phyloP scores from a whole-genome alignment of 2,329 filamentous ascomycete genomes.

The Stagonosporopsis rhizophila region DNA sequence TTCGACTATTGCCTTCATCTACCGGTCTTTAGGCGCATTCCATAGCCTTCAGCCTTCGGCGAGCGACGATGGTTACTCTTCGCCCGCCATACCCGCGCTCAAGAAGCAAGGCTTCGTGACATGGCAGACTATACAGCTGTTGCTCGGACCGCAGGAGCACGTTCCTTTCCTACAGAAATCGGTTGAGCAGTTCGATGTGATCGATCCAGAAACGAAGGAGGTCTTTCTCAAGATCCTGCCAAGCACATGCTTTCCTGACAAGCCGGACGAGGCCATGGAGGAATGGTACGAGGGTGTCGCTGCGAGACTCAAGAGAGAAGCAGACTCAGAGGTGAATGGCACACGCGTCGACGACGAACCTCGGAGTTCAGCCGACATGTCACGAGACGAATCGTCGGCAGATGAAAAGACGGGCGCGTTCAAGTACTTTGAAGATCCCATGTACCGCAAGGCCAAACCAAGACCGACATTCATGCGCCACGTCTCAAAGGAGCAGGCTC shows the following conservation, averaged over 20 bases:
- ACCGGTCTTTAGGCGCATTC: slow-evolving; percentile 87
- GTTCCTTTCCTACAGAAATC: slow-evolving; percentile 82
- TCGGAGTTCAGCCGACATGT: slow-evolving; percentile 42
- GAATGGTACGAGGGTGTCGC: slow-evolving; percentile 84
- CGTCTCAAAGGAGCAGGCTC: slow-evolving; percentile 42
- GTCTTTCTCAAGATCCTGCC: slow-evolving; percentile 68
- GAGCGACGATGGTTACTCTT: slow-evolving; percentile 70
- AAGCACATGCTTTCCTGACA: slow-evolving; percentile 72
- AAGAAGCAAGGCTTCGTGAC: slow-evolving; percentile 85
- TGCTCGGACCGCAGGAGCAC: slow-evolving; percentile 88
- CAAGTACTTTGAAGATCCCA: slow-evolving; percentile 58
- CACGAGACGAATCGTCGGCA: slow-evolving; percentile 47
- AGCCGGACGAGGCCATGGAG: slow-evolving; percentile 80
- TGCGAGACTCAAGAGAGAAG: slow-evolving; percentile 71
- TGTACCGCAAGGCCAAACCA: slow-evolving; percentile 55
- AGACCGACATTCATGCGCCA: slow-evolving; percentile 54
- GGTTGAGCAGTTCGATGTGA: slow-evolving; percentile 77
- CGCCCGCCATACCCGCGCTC: slow-evolving; percentile 81
- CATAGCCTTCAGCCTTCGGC: slow-evolving; percentile 79
- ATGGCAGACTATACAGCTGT: slow-evolving; percentile 91
- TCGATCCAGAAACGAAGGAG: slow-evolving; percentile 70
- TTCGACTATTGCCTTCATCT: slow-evolving; percentile 85
- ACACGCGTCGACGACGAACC: slow-evolving; percentile 35
- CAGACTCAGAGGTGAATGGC: slow-evolving; percentile 47
- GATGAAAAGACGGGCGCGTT: slow-evolving; percentile 55